phyloP scores from a whole-genome alignment of 805 yeast genomes.

The Starmera pachycereana region DNA sequence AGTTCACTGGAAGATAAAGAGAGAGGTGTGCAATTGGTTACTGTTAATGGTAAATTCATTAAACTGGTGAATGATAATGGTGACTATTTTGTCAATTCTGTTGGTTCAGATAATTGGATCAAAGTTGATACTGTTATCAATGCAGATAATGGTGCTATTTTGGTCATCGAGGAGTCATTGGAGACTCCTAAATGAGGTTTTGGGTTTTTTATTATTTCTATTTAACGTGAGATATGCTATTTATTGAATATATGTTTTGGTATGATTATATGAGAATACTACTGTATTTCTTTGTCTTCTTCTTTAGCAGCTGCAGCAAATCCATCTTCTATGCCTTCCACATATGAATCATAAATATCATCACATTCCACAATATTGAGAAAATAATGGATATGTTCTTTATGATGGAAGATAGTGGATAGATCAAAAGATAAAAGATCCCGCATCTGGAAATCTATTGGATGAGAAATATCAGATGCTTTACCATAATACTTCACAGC shows the following conservation, averaged over 20 bases:
- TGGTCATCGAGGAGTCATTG: conserved; percentile 25
- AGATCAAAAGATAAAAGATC: conserved; percentile 11
- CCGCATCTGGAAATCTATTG: conserved; percentile 5
- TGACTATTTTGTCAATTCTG: conserved; percentile 23
- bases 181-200: not conserved
- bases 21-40: conserved; percentile 21
- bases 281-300: too few species aligned
- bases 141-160: conserved; percentile 36
- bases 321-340: too few species aligned
- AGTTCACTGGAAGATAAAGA: conserved; percentile 7
- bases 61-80: conserved; percentile 26
- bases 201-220: too few species aligned
- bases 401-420: conserved; percentile 8
- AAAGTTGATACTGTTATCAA: conserved; percentile 24
- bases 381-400: conserved; percentile 13
- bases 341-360: conserved; percentile 2
- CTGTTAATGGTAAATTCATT: conserved; percentile 26
- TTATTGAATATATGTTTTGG: too few species aligned
- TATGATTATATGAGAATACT: too few species aligned
- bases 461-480: conserved; percentile 7
- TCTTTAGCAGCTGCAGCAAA: too few species aligned
- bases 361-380: conserved; percentile 10
- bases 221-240: too few species aligned
- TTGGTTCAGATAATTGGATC: conserved; percentile 19
- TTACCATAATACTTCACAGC: conserved; percentile 9